Evolutionary conservation across 176 grass and related monocot genomes (phyloP).

Genomic region (Oryza coarctata): DNA sequence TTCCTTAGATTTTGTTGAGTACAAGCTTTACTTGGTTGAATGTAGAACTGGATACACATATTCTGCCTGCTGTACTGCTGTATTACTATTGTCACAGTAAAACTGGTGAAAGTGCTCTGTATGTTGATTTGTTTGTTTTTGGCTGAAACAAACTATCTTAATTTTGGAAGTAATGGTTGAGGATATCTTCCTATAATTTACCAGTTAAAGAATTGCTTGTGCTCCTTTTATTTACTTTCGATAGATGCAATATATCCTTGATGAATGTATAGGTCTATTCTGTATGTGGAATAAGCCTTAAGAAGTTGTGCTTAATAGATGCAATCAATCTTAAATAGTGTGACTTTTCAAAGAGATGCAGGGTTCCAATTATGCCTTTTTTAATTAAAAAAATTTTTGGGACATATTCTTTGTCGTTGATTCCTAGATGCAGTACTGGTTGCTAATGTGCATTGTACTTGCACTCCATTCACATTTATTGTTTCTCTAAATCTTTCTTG

Average conservation of each 20-base stretch:
- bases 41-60: background rate
- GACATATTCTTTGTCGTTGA: background rate
- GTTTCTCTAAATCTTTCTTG: background rate
- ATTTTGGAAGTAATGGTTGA: background rate
- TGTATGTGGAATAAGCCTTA: background rate
- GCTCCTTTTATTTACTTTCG: background rate
- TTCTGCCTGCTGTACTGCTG: background rate
- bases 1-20: slow-evolving; percentile 11
- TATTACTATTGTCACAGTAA: slow-evolving; percentile 5
- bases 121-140: background rate
- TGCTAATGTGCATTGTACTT: background rate
- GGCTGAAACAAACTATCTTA: background rate
- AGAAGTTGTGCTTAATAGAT: background rate
- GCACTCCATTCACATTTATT: background rate
- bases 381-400: background rate
- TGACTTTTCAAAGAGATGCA: background rate
- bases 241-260: background rate
- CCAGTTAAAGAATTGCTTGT: background rate
- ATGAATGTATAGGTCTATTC: background rate
- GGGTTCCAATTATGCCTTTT: background rate
- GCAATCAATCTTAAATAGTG: slow-evolving; percentile 3
- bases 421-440: background rate
- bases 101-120: background rate
- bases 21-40: slow-evolving; percentile 4
- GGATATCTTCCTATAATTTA: background rate